A percentile compares a stretch with the other conserved stretches of the same genome.
Evolutionary conservation across 1,284 basidiomycete species (phyloP).

Genomic region (Microbotryum silenes-acaulis): DNA sequence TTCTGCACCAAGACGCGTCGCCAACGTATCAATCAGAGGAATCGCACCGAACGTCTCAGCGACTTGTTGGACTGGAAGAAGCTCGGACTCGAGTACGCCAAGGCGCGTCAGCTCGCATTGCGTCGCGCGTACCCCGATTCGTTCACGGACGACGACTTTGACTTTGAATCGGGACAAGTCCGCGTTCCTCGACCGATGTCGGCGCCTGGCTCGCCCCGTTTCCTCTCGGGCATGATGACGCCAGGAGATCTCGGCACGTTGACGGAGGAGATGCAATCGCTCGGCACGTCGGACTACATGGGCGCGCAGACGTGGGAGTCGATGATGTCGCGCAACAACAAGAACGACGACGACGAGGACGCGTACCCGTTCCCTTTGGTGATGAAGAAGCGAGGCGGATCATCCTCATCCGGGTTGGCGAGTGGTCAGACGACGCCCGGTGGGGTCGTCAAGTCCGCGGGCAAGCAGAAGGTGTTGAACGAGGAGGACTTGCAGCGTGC

Average conservation of each 20-base stretch:
- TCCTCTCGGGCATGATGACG: conserved; percentile 58
- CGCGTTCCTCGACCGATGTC: conserved; percentile 60
- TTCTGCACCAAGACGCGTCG: conserved; percentile 86
- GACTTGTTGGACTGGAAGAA: conserved; percentile 98
- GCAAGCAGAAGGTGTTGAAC: conserved; percentile 54
- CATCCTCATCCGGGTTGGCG: conserved; percentile 57
- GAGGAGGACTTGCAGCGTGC: conserved; percentile 75
- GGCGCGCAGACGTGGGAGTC: conserved; percentile 41
- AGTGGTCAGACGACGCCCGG: conserved; percentile 76
- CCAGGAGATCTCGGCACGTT: conserved; percentile 90
- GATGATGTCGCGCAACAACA: conserved; percentile 32
- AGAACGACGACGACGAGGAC: conserved; percentile 72
- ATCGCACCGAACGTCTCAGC: conserved; percentile 86
- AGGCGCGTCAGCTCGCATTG: conserved; percentile 84
- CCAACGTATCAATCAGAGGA: conserved; percentile 96
- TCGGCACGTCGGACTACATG: conserved; percentile 77
- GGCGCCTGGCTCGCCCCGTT: conserved; percentile 77
- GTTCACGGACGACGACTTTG: conserved; percentile 61
- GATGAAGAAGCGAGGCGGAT: conserved; percentile 76
- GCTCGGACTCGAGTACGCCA: conserved; percentile 90
- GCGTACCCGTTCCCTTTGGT: conserved; percentile 63
- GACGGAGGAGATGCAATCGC: conserved; percentile 69
- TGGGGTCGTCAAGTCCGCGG: conserved; percentile 42
- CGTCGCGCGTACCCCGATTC: conserved; percentile 91
- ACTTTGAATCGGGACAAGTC: conserved; percentile 55